These are phyloP conservation scores for Daldinia decipiens DNA, from an alignment of 495 filamentous ascomycete species.

Conservation along the genomic window DNA sequence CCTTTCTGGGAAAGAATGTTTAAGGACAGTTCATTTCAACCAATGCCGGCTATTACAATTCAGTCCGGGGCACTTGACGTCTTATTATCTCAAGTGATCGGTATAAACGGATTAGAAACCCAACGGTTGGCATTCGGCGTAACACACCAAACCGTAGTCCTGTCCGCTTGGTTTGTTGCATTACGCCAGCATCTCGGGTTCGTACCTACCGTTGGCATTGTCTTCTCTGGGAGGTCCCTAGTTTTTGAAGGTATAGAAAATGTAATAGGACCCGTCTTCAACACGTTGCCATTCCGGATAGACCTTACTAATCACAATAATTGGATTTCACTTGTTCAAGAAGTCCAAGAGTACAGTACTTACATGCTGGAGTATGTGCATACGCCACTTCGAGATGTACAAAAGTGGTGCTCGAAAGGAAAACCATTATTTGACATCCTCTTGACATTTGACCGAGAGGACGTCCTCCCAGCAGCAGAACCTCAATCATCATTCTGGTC, in stretches of 20 bases:
- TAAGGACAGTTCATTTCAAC: slow-evolving; percentile 48
- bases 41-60: slow-evolving; percentile 40
- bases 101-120: slow-evolving; percentile 54
- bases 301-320: slow-evolving; percentile 56
- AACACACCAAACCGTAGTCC: slow-evolving; percentile 78
- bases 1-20: slow-evolving; percentile 76
- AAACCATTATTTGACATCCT: slow-evolving; percentile 80
- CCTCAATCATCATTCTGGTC: slow-evolving; percentile 62
- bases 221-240: slow-evolving; percentile 77
- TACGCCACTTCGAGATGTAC: slow-evolving; percentile 75
- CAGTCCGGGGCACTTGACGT: slow-evolving; percentile 30
- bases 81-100: slow-evolving; percentile 28
- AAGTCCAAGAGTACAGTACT: slow-evolving; percentile 71
- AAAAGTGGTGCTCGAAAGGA: slow-evolving; percentile 71
- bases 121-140: slow-evolving; percentile 67
- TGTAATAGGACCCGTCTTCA: slow-evolving; percentile 87
- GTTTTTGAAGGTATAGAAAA: slow-evolving; percentile 71
- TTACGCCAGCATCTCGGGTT: slow-evolving; percentile 53
- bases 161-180: slow-evolving; percentile 72
- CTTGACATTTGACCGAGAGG: slow-evolving; percentile 80
- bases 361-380: slow-evolving; percentile 71
- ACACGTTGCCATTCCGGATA: slow-evolving; percentile 79
- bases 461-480: slow-evolving; percentile 27
- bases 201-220: slow-evolving; percentile 66
- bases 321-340: slow-evolving; percentile 61